phyloP scores from a whole-genome alignment of 352 stramenopile genomes.

The Globisporangium parvum region DNA sequence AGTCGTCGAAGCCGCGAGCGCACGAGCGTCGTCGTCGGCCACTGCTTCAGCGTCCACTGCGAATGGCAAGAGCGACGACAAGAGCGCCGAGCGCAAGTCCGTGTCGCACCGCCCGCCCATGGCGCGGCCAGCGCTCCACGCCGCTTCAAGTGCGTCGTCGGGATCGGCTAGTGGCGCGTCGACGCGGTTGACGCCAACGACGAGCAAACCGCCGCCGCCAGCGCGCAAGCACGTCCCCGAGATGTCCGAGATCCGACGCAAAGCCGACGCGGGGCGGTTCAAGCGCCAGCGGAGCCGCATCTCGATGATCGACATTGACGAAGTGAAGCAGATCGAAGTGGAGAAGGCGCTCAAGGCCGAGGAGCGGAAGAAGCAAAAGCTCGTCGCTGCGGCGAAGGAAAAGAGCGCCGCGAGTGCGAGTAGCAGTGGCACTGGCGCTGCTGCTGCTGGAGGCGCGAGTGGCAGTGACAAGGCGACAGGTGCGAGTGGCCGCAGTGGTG shows the following conservation, averaged over 20 bases:
- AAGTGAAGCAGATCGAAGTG: slow-evolving; percentile 85
- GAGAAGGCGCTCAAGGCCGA: slow-evolving; percentile 83
- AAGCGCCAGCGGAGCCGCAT: slow-evolving; percentile 82
- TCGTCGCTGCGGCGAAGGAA: slow-evolving; percentile 28
- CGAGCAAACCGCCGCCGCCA: slow-evolving; percentile 39
- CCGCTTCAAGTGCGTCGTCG: slow-evolving; percentile 8
- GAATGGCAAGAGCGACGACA: slow-evolving; percentile 10
- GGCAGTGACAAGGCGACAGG: background rate
- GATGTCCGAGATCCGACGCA: slow-evolving; percentile 77
- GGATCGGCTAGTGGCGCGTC: slow-evolving; percentile 11
- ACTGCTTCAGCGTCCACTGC: slow-evolving; percentile 9
- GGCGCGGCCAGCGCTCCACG: slow-evolving; percentile 19
- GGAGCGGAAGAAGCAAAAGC: slow-evolving; percentile 72
- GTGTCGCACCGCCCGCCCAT: slow-evolving; percentile 42
- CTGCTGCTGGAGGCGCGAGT: background rate
- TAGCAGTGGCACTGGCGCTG: background rate
- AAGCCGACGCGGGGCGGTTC: slow-evolving; percentile 74
- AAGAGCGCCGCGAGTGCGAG: slow-evolving; percentile 5
- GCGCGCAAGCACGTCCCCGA: slow-evolving; percentile 48
- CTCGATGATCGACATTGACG: slow-evolving; percentile 85
- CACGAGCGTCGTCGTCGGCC: slow-evolving; percentile 2
- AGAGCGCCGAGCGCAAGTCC: slow-evolving; percentile 28
- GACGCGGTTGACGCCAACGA: slow-evolving; percentile 21
- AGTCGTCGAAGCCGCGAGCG: slow-evolving; percentile 26
- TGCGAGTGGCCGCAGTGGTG: background rate